Base-by-base conservation (phyloP, 2,329 filamentous ascomycete species). In the Karstenula rhodostoma region DNA sequence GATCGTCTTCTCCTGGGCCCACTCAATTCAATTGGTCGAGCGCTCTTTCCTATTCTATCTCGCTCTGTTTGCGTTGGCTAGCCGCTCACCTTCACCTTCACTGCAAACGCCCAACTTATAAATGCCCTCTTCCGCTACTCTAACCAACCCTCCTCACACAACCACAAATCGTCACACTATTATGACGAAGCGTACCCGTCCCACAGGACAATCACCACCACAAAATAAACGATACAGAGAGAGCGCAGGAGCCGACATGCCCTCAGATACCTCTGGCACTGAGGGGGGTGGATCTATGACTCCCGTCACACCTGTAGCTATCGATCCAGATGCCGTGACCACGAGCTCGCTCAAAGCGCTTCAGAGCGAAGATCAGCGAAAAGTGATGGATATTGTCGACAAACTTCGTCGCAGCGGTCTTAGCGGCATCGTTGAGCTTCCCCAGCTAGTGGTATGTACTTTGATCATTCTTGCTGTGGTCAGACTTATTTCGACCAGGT, bases 351-450 rank as follows among this genome's bases (percentile, higher is more conserved):
- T 83, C 1, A 67, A 73, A 23, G 75, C 80, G 50, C 77, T 86
- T 7, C 81, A 85, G 48, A 76, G 69, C 2, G 76, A 82, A 25
- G 80, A 82, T 4, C 79, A 82, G 60, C 77, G 78, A 2, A 72
- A 74, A 33, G 70, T 89, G 0, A 78, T 89, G 25, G 81, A 87
- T 49, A 78, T 82, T 0, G 83, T 86, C 27, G 83, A 87, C 64
- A 77, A 79, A 0, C 74, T 89, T 0, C 81, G 84, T 5, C 78
- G 79, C 2, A 78, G 81, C 12, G 85, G 86, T 1, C 63, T 80
- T 19, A 73, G 66, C 23, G 67, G 71, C 6, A 67, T 75, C 6
- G 67, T 80, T 0, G 75, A 64, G 29, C 60, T 73, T 17, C 70
- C 72, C 4, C 70, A 74, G 48, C 52, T 79, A 27, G 60, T 69